phyloP scores from a whole-genome alignment of 2,329 filamentous ascomycete genomes.

The Trichoderma gracile region DNA sequence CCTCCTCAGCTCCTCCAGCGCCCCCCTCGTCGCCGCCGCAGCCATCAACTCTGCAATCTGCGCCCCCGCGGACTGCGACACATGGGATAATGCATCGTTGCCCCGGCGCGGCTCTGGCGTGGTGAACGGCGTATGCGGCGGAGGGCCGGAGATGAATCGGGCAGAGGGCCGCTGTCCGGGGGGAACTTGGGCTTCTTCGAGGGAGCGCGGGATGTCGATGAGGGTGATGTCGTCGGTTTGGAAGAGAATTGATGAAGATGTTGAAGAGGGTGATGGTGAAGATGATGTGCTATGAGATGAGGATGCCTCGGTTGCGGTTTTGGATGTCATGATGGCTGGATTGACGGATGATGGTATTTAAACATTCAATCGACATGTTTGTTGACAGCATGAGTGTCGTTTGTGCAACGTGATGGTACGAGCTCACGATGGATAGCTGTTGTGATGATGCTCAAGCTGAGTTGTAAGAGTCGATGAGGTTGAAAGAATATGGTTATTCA shows the following conservation, averaged over 20 bases:
- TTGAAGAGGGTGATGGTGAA: not conserved
- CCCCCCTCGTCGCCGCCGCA: conserved; percentile 47
- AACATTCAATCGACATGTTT: too few relatives aligned
- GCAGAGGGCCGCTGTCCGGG: conserved; percentile 40
- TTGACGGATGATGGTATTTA: too few relatives aligned
- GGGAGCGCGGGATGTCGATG: conserved; percentile 69
- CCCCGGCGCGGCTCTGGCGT: conserved; percentile 52
- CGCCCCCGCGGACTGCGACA: conserved; percentile 43
- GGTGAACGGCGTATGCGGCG: conserved; percentile 48
- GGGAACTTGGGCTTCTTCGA: conserved; percentile 64
- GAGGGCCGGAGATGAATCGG: conserved; percentile 49
- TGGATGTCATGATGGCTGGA: not conserved
- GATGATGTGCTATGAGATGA: not conserved
- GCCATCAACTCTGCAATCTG: conserved; percentile 58
- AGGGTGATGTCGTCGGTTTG: conserved; percentile 44
- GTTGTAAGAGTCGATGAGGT: too few relatives aligned
- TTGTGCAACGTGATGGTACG: too few relatives aligned
- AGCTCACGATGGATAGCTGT: too few relatives aligned
- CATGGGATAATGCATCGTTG: not conserved
- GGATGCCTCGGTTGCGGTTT: conserved; percentile 2
- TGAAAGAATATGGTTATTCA: too few relatives aligned
- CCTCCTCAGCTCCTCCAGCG: conserved; percentile 42
- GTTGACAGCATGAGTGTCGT: too few relatives aligned
- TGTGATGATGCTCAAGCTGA: too few relatives aligned
- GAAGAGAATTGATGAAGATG: conserved; percentile 38